Evolutionary conservation across 2,329 filamentous ascomycete species (phyloP), one percentile per base, ranked within the genome.

Genomic region (Stenocarpella maydis): DNA sequence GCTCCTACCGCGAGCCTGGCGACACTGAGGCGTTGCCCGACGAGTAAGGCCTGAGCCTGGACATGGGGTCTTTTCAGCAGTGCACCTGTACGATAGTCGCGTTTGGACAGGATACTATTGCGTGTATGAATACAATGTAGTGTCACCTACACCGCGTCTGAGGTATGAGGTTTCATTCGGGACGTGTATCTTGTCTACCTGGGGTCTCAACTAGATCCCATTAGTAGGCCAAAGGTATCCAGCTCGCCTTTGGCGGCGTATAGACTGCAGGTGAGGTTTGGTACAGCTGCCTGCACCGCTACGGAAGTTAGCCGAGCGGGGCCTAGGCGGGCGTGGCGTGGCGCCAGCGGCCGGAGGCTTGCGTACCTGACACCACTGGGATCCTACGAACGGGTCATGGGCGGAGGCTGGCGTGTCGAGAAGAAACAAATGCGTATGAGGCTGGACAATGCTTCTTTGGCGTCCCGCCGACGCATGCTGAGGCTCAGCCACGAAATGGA

Each of bases 1-100:
- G 49, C 14, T 60, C 69, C n/a, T 77, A 77, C 54, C 58, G 55
- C 8, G 76, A 77, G 71, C 77, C 75, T 4, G 75, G 71, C 28
- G 75, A 76, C 68, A 74, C 75, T 17, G 75, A 76, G 67, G 75
- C 74, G 9, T 26, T 77, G 19, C 69, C 69, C 3, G 39, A 24
- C 3, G 34, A 34, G 26, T 63, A 49, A 5, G 21, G 12, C 34
- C 34, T 14, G 2, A 39, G 4, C 12, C 1, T 2, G 31, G 12
- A 19, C n/a, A 39, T 10, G 31, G 1, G 1, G 3, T 17, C 6
- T 12, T 54, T 34, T 5, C 47, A 26, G 3, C 3, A 3, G 19
- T 7, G 31, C 6, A 26, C 6, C 14, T 49, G 28, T 63, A 24
- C 41, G n/a, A 49, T 49, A 63, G 28, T 6, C 24, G n/a, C 28